A percentile compares a stretch with the other conserved stretches of the same genome.
These are phyloP conservation scores for Collybiopsis luxurians DNA, from an alignment of 768 basidiomycete genomes.

Conservation along the genomic window DNA sequence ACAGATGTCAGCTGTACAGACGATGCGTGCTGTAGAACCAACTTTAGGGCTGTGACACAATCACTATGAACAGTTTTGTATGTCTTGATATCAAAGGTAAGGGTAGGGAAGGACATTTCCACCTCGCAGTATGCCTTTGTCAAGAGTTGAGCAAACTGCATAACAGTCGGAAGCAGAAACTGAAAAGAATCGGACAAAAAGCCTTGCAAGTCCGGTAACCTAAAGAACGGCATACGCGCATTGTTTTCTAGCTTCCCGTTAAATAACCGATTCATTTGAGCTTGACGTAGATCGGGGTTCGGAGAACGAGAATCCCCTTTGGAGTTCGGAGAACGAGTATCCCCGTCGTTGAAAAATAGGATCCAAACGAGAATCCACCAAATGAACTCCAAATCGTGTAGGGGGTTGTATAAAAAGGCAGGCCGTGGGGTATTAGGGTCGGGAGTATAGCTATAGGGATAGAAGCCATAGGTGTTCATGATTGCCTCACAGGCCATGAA, in stretches of 20 bases:
- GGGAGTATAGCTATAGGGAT: too few relatives aligned
- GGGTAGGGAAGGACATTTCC: too few relatives aligned
- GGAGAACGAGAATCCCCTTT: too few relatives aligned
- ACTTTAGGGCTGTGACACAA: too few relatives aligned
- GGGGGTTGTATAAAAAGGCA: neutral
- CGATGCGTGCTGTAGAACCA: too few relatives aligned
- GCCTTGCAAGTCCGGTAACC: neutral
- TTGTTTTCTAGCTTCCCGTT: neutral
- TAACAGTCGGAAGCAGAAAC: too few relatives aligned
- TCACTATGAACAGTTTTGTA: too few relatives aligned
- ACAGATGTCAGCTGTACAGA: too few relatives aligned
- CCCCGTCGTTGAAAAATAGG: neutral
- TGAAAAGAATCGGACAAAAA: too few relatives aligned
- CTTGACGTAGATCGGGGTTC: neutral
- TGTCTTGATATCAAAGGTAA: too few relatives aligned
- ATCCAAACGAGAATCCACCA: neutral
- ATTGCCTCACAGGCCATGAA: neutral
- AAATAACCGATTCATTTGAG: neutral
- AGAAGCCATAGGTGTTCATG: neutral
- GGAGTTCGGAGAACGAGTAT: neutral
- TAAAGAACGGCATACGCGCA: neutral
- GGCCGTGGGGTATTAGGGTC: neutral
- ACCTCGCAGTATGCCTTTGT: too few relatives aligned
- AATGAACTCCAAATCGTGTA: neutral
- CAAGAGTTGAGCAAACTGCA: too few relatives aligned